These are phyloP conservation scores for Trametes gibbosa DNA, from an alignment of 768 basidiomycete genomes.

Conservation along the genomic window DNA sequence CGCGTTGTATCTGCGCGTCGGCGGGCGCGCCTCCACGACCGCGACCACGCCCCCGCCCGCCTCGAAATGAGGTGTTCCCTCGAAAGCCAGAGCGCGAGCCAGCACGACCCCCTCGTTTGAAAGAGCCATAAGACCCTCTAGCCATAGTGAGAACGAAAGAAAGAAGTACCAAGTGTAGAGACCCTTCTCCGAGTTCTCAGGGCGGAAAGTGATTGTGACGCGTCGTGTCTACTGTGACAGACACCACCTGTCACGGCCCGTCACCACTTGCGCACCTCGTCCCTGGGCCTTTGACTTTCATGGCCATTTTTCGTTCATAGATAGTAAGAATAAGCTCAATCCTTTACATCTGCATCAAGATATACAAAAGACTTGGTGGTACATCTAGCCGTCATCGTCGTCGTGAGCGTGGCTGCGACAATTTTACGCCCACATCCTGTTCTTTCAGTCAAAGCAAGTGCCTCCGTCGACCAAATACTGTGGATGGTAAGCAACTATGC, in stretches of 20 bases:
- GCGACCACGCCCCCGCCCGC: constrained; percentile 47
- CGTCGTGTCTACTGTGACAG: constrained; percentile 16
- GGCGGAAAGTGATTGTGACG: constrained; percentile 5
- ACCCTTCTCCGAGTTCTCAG: not conserved
- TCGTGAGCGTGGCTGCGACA: no score
- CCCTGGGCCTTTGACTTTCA: no score
- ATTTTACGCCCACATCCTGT: no score
- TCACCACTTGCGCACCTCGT: not conserved
- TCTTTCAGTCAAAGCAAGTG: constrained; percentile 17
- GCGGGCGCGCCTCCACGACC: constrained; percentile 42
- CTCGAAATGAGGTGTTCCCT: constrained; percentile 37
- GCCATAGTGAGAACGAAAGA: constrained; percentile 17
- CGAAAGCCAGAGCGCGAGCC: constrained; percentile 40
- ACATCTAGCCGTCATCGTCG: no score
- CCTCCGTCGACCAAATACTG: constrained; percentile 19
- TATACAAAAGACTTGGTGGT: no score
- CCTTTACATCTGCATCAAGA: no score
- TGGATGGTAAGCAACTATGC: not conserved
- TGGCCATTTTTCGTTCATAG: no score
- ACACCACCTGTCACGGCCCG: constrained; percentile 11
- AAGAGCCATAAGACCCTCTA: constrained; percentile 22
- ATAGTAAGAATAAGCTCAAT: no score
- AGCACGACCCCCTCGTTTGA: constrained; percentile 27
- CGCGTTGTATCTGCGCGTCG: constrained; percentile 59
- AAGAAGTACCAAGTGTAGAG: not conserved